A percentile compares a stretch with the other conserved stretches of the same genome.
These are phyloP conservation scores for Russula sp. DNA, from an alignment of 768 basidiomycete species.

Conservation along the genomic window DNA sequence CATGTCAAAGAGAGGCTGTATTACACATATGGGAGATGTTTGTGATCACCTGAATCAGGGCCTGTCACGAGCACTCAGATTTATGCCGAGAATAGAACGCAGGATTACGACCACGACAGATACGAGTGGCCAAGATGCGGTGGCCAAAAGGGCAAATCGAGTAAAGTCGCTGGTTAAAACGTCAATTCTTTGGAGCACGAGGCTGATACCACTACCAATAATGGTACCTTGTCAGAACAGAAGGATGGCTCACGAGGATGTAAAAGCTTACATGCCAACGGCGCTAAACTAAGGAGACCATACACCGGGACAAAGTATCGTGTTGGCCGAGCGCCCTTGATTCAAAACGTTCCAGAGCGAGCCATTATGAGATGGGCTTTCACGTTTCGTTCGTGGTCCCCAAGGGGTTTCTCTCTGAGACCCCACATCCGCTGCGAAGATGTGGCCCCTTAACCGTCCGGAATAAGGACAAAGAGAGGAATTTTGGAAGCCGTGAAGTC, in stretches of 20 bases:
- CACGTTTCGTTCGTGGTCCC: no score
- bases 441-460: no score
- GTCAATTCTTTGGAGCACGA: slow-evolving; percentile 54
- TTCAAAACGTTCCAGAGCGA: no score
- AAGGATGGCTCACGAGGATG: background rate
- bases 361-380: no score
- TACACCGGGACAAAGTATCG: slow-evolving; percentile 68
- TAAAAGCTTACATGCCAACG: slow-evolving; percentile 47
- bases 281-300: slow-evolving; percentile 57
- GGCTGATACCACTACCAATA: slow-evolving; percentile 50
- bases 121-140: slow-evolving; percentile 56
- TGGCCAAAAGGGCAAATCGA: slow-evolving; percentile 59
- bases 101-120: slow-evolving; percentile 63
- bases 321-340: slow-evolving; percentile 26
- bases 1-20: slow-evolving; percentile 24
- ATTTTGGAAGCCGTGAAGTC: no score
- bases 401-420: no score
- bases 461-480: no score
- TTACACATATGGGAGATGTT: slow-evolving; percentile 55
- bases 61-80: slow-evolving; percentile 33
- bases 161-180: slow-evolving; percentile 53
- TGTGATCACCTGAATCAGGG: slow-evolving; percentile 59
- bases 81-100: background rate
- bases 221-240: slow-evolving; percentile 24
- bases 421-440: no score